Evolutionary conservation across 129 eudicot species (phyloP), one percentile per base, ranked within the genome.

Genomic region (Flaveria linearis): DNA sequence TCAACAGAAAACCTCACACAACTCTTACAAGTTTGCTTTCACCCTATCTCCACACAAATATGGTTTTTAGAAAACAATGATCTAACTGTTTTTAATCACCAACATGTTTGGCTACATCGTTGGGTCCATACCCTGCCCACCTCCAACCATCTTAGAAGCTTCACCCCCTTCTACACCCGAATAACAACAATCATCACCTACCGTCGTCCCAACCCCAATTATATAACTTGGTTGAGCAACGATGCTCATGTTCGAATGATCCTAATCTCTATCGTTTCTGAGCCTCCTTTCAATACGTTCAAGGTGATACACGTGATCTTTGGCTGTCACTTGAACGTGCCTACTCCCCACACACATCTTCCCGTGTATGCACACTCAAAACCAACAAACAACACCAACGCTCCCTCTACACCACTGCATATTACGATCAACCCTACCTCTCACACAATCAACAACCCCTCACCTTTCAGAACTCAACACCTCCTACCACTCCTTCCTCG

Each of bases 11-110:
- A 30, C 69, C 20, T 26, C 46, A 42, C 69, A 64, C 16, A 60
- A 64, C 69, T 64, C 69, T n/a, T 43, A 64, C 69, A 64, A 28
- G 46, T 64, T 64, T 14, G 46, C 45, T n/a, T 14, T 64, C 18
- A 64, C 23, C 20, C 15, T 64, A 13, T 64, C 69, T 17, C 69
- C 66, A 22, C 22, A 7, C n/a, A 60, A 60, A 16, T 23, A 60
- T 3, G 66, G 66, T 3, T 3, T 60, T 15, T 64, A 23, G 69
- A 64, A 28, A 33, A 1, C 18, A 14, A 64, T 64, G 69, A 3
- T 64, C 16, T 45, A 64, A 14, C 69, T 47, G 17, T 64, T 64
- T 9, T 42, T 30, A 14, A 45, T 64, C 18, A 64, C 23, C 20
- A 64, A 33, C 22, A 2, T 64, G 46, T 63, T 64, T n/a, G 46